Evolutionary conservation across 1,139 yeast genomes (phyloP).

Genomic region (Maudiozyma humilis): DNA sequence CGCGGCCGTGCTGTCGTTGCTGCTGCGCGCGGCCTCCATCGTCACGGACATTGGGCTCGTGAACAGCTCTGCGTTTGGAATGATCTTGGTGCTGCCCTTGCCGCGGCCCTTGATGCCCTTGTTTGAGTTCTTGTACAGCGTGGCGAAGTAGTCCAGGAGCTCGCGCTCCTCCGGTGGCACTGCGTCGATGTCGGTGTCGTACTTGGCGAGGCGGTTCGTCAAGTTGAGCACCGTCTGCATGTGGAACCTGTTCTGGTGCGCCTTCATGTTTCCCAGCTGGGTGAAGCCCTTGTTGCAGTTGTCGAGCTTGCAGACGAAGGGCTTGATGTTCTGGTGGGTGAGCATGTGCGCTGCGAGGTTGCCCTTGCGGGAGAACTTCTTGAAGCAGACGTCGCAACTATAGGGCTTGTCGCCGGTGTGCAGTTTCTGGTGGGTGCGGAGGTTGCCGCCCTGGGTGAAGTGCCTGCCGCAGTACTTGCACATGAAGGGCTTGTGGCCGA

Average conservation of each 20-base stretch:
- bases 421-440: conserved; percentile 75
- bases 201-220: conserved; percentile 54
- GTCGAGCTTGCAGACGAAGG: conserved; percentile 73
- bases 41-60: conserved; percentile 6
- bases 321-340: conserved; percentile 74
- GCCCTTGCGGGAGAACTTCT: conserved; percentile 80
- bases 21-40: not conserved
- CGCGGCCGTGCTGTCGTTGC: no score
- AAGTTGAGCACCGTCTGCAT: conserved; percentile 56
- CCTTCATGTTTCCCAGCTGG: conserved; percentile 85
- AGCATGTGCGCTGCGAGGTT: conserved; percentile 79
- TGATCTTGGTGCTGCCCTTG: conserved; percentile 36
- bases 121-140: conserved; percentile 76
- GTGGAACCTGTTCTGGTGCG: conserved; percentile 89
- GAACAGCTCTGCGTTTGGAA: conserved; percentile 11
- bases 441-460: conserved; percentile 88
- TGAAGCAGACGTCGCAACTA: conserved; percentile 64
- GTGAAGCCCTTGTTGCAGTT: conserved; percentile 79
- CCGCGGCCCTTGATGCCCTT: conserved; percentile 91
- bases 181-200: conserved; percentile 35
- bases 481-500: conserved; percentile 71
- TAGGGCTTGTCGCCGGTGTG: conserved; percentile 93
- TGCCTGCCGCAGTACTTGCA: conserved; percentile 73
- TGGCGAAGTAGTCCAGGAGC: conserved; percentile 66
- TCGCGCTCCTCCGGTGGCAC: conserved; percentile 61